A percentile compares a stretch with the other conserved stretches of the same genome.
Conservation (phyloP, 495 filamentous ascomycete genomes). For the Neurospora sp. region DNA sequence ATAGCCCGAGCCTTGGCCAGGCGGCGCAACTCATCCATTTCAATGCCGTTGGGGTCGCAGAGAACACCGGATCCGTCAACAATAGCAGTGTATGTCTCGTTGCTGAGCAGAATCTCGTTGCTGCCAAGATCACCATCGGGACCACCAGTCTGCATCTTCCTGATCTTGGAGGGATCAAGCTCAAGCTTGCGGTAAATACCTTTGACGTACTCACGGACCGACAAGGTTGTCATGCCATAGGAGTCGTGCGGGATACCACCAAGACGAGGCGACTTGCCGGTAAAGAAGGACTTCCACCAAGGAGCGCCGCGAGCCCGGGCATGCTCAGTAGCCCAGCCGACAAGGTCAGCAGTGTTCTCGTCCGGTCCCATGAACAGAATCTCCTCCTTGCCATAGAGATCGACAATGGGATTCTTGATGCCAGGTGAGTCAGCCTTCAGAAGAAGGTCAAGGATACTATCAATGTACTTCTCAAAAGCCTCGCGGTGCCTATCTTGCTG, state of each 20-base stretch:
- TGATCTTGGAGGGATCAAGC: slow-evolving; percentile 69
- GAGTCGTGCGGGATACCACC: slow-evolving; percentile 92
- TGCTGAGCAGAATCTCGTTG: slow-evolving; percentile 92
- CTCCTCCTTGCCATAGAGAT: slow-evolving; percentile 86
- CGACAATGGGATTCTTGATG: slow-evolving; percentile 97
- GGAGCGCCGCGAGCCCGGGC: slow-evolving; percentile 78
- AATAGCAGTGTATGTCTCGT: slow-evolving; percentile 87
- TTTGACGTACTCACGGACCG: slow-evolving; percentile 87
- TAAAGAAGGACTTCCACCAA: slow-evolving; percentile 99
- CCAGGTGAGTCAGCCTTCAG: slow-evolving; percentile 82
- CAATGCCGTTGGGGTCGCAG: slow-evolving; percentile 80
- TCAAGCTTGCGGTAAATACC: slow-evolving; percentile 95
- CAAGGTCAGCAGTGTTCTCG: slow-evolving; percentile 95
- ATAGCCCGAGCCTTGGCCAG: slow-evolving; percentile 81
- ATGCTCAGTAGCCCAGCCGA: slow-evolving; percentile 96
- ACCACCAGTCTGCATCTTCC: slow-evolving; percentile 94
- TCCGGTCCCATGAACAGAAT: slow-evolving; percentile 98
- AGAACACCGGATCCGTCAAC: slow-evolving; percentile 94
- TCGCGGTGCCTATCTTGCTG: slow-evolving; percentile 87
- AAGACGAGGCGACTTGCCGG: slow-evolving; percentile 89
- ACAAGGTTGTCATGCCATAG: slow-evolving; percentile 97
- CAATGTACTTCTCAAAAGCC: slow-evolving; percentile 99
- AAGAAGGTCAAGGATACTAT: slow-evolving; percentile 91
- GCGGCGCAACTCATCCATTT: slow-evolving; percentile 72
- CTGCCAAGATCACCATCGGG: slow-evolving; percentile 95